These are phyloP conservation scores for Phaeodactylum tricornutum DNA, from an alignment of 108 stramenopile species.

Conservation along the genomic window DNA sequence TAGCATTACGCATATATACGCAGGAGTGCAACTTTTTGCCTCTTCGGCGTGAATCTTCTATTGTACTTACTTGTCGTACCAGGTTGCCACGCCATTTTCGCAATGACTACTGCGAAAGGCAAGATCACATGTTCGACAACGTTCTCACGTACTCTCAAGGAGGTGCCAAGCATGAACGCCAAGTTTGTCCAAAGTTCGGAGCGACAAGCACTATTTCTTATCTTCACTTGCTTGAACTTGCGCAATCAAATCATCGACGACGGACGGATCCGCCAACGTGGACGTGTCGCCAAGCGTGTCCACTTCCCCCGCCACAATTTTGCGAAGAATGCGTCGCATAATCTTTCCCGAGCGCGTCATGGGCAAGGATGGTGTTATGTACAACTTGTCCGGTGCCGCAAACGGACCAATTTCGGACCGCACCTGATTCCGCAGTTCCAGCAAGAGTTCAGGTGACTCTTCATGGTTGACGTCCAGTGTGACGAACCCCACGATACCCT, in stretches of 20 bases:
- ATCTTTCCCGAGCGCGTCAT: constrained; percentile 95
- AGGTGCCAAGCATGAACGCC: too few species aligned
- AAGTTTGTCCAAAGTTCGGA: too few species aligned
- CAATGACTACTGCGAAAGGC: too few species aligned
- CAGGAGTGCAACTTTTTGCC: too few species aligned
- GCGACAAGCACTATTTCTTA: too few species aligned
- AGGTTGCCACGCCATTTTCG: too few species aligned
- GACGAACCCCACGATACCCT: constrained; percentile 69
- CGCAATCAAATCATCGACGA: constrained; percentile 46
- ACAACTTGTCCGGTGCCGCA: constrained; percentile 85
- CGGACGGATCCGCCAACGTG: constrained; percentile 92
- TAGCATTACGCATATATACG: too few species aligned
- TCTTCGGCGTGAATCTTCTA: too few species aligned
- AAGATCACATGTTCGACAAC: too few species aligned
- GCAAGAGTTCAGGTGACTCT: constrained; percentile 57
- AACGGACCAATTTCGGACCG: constrained; percentile 83
- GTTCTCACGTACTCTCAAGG: too few species aligned
- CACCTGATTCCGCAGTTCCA: constrained; percentile 69
- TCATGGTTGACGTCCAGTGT: constrained; percentile 60
- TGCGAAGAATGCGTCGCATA: constrained; percentile 94
- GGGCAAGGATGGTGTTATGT: constrained; percentile 69
- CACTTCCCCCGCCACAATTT: constrained; percentile 85
- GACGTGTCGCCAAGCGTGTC: constrained; percentile 84
- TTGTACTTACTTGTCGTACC: too few species aligned
- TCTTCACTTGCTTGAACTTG: too few species aligned